phyloP scores from a whole-genome alignment of 768 basidiomycete species.

The Leucogyrophana mollusca region DNA sequence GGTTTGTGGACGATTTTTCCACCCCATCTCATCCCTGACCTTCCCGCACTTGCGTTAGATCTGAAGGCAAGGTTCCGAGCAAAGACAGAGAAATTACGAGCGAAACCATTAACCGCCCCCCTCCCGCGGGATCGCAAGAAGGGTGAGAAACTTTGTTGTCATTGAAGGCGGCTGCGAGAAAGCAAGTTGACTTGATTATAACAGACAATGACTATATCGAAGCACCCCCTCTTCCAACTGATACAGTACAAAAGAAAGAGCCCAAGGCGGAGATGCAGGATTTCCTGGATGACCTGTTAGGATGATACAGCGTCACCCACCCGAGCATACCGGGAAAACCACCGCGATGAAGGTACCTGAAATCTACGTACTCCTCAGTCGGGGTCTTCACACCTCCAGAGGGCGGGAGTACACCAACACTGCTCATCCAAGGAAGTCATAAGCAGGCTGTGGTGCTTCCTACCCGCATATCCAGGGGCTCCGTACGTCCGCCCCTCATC shows the following conservation, averaged over 20 bases:
- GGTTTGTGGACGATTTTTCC: constrained; percentile 42
- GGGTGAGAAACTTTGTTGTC: constrained; percentile 25
- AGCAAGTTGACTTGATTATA: constrained; percentile 1
- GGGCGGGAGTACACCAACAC: too few relatives aligned
- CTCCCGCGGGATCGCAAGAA: constrained; percentile 32
- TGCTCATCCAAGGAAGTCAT: too few relatives aligned
- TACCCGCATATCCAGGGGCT: too few relatives aligned
- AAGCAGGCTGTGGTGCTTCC: too few relatives aligned
- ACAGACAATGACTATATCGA: constrained; percentile 36
- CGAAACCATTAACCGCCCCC: constrained; percentile 28
- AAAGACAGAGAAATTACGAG: constrained; percentile 47
- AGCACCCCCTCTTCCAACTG: constrained; percentile 54
- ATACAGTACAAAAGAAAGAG: constrained; percentile 29
- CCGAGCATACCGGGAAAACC: too few relatives aligned
- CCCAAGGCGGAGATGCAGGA: constrained; percentile 66
- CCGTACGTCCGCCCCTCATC: too few relatives aligned
- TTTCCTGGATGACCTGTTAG: constrained; percentile 66
- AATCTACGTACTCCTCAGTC: too few relatives aligned
- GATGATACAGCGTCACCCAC: constrained; percentile 19
- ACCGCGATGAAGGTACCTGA: too few relatives aligned
- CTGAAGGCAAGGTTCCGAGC: constrained; percentile 58
- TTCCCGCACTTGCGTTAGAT: constrained; percentile 34
- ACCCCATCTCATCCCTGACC: not conserved
- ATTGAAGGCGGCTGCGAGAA: not conserved
- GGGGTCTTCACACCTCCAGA: too few relatives aligned